Base-by-base conservation (phyloP, 1,139 yeast species). In the Geotrichum siamense region DNA sequence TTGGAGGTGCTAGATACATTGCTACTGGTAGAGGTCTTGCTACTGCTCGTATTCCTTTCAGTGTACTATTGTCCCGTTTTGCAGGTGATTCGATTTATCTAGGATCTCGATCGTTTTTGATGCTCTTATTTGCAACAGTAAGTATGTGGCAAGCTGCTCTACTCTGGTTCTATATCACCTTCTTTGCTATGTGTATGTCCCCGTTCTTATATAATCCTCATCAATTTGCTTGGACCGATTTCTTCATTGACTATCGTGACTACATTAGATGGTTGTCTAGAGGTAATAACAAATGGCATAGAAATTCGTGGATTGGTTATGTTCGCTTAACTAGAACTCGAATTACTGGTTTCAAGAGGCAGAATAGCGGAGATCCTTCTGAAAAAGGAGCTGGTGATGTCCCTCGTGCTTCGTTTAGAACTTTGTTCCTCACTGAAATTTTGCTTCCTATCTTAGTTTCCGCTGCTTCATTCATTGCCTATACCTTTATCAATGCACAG, bases 1-100 rank as follows among this genome's bases (percentile, higher is more conserved):
- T 89, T 63, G 99, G 99, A 72, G 99, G 99, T 74, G 99, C 98
- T 54, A 84, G 97, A 69, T 91, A 91, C 73, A 91, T 91, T 64
- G 87, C 97, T 48, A 91, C 98, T 47, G 98, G 98, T 69, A 86
- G 98, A 79, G 97, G 97, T 68, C 87, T 91, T 63, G 98, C 98
- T 34, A 91, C 97, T 53, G 91, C 97, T 15, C 86, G 98, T 74
- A 89, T 89, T 62, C 97, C 97, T 54, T 91, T 93, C 72, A 82
- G 95, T 38, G 93, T 91, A 47, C 72, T 91, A 65, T 91, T 86
- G 66, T 84, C 97, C 37, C 83, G 98, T 68, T 91, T 93, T 70
- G 97, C 98, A 50, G 94, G 91, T 55, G 87, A 96, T 36, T 87
- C 97, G 38, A 91, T 93, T 63, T 91, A 91, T 66, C 78, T 87